Evolutionary conservation across 2,329 filamentous ascomycete genomes (phyloP).

Genomic region (Trichoderma breve): DNA sequence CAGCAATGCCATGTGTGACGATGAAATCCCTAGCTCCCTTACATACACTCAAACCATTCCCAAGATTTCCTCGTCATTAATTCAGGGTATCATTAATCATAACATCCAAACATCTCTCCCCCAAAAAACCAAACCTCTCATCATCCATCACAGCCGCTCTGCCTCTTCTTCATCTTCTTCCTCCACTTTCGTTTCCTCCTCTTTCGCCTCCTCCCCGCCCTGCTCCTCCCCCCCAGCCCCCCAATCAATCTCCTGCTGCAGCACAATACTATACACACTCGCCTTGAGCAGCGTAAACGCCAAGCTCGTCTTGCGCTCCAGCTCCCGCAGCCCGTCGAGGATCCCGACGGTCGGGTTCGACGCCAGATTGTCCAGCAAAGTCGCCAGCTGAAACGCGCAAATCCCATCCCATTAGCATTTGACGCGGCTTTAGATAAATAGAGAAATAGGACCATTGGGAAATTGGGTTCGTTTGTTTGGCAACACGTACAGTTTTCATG

Average conservation of each 20-base stretch:
- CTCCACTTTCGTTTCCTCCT: neutral
- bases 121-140: neutral
- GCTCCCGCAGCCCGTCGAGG: constrained; percentile 77
- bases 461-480: neutral
- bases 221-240: constrained; percentile 38
- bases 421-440: neutral
- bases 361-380: constrained; percentile 61
- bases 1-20: neutral
- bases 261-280: constrained; percentile 95
- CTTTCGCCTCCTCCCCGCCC: neutral
- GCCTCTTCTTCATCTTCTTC: neutral
- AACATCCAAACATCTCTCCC: neutral
- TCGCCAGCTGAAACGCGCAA: constrained; percentile 46
- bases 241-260: constrained; percentile 93
- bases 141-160: neutral
- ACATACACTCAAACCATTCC: neutral
- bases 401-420: neutral
- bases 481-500: constrained; percentile 75
- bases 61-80: neutral
- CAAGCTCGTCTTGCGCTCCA: constrained; percentile 91
- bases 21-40: neutral
- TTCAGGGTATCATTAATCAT: constrained; percentile 3
- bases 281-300: constrained; percentile 96
- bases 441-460: neutral
- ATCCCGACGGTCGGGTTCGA: constrained; percentile 75